Evolutionary conservation across 2,329 filamentous ascomycete species (phyloP).

Genomic region (Aureobasidium lini): DNA sequence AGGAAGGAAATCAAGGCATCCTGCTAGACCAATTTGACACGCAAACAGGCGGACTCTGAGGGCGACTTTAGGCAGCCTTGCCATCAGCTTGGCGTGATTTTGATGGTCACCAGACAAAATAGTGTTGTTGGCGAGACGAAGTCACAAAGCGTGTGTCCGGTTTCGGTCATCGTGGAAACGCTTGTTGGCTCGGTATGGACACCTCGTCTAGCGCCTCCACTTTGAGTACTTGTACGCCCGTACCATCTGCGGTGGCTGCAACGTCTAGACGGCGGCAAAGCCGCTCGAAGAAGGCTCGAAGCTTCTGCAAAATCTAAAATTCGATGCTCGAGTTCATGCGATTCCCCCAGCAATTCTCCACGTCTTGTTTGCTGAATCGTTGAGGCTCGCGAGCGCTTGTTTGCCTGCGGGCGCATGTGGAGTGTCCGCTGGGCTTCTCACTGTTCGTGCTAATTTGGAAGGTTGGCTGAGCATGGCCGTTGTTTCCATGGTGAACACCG

Average conservation of each 20-base stretch:
- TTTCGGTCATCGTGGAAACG: not conserved
- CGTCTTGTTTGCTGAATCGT: not conserved
- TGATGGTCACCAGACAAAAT: not conserved
- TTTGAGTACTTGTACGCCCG: not conserved
- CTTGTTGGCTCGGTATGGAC: not conserved
- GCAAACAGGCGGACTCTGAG: not conserved
- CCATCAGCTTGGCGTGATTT: not conserved
- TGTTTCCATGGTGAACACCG: not conserved
- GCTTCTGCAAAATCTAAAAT: not conserved
- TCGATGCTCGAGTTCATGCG: not conserved
- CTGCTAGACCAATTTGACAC: not conserved
- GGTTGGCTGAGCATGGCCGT: not conserved
- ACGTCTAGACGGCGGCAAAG: not conserved
- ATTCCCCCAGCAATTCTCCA: not conserved
- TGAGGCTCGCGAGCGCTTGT: not conserved
- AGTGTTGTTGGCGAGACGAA: not conserved
- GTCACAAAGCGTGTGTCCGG: not conserved
- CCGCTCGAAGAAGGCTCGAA: not conserved
- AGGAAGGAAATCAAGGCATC: too few relatives aligned
- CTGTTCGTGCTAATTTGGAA: not conserved
- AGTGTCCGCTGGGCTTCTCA: too few relatives aligned
- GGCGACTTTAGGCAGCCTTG: conserved; percentile 7
- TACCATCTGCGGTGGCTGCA: not conserved
- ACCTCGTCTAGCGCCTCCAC: not conserved
- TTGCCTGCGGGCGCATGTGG: too few relatives aligned